These are phyloP conservation scores for Lachnum nothofagi DNA, from an alignment of 2,329 filamentous ascomycete species.

Conservation along the genomic window DNA sequence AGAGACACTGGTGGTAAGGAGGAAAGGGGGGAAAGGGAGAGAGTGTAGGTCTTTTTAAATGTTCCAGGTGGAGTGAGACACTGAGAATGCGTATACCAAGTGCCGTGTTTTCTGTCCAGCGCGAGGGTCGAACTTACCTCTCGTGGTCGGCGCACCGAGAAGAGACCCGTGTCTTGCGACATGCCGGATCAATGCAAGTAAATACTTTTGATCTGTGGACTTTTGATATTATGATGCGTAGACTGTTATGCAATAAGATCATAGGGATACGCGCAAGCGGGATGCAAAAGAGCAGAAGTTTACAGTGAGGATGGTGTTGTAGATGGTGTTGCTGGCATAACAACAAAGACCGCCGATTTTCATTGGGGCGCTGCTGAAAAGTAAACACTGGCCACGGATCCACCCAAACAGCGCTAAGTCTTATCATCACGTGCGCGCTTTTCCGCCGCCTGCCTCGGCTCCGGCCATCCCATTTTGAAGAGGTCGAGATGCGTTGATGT, in stretches of 20 bases:
- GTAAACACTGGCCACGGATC: too few relatives aligned
- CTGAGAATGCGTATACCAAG: too few relatives aligned
- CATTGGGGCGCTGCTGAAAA: constrained; percentile 10
- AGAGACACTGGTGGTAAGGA: too few relatives aligned
- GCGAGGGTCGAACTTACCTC: constrained; percentile 57
- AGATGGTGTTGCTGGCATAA: constrained; percentile 8
- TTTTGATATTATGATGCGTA: constrained; percentile 13
- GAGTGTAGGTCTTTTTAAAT: constrained; percentile 7
- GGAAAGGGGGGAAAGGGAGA: too few relatives aligned
- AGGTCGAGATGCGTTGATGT: neutral
- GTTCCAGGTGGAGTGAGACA: neutral
- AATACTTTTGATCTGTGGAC: neutral
- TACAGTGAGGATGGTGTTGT: neutral
- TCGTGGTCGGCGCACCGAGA: constrained; percentile 85
- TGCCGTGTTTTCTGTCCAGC: too few relatives aligned
- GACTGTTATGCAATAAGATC: neutral
- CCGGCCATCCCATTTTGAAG: constrained; percentile 16
- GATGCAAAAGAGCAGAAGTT: too few relatives aligned
- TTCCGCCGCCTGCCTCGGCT: constrained; percentile 17
- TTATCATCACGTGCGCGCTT: constrained; percentile 1
- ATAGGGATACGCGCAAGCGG: neutral
- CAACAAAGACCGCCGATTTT: constrained; percentile 12
- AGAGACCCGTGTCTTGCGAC: constrained; percentile 83
- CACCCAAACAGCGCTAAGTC: constrained; percentile 13
- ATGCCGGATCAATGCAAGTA: constrained; percentile 42